These are phyloP conservation scores for Phialocephala sp. DNA, from an alignment of 2,329 filamentous ascomycete genomes.

Conservation along the genomic window DNA sequence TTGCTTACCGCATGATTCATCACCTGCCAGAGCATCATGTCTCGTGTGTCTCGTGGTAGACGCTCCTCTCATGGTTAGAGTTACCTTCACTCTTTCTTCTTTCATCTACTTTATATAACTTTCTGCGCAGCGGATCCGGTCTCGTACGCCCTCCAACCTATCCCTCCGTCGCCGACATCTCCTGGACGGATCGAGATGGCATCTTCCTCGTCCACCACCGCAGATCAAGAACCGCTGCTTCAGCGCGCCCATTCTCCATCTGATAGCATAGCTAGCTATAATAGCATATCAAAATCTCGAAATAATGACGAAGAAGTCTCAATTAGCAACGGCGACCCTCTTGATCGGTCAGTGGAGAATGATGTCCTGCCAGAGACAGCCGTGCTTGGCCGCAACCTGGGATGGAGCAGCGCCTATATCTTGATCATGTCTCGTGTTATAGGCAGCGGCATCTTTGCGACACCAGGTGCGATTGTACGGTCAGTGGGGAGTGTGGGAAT, in stretches of 20 bases:
- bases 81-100: slow-evolving; percentile 7
- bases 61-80: slow-evolving; percentile 10
- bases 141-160: slow-evolving; percentile 5
- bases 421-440: slow-evolving; percentile 2
- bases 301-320: neutral
- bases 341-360: neutral
- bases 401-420: slow-evolving; percentile 1
- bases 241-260: slow-evolving; percentile 13
- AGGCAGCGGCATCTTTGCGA: slow-evolving; percentile 6
- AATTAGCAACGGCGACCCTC: neutral
- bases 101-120: slow-evolving; percentile 14
- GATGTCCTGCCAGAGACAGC: slow-evolving; percentile 1
- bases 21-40: slow-evolving; percentile 8
- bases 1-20: neutral
- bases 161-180: slow-evolving; percentile 9
- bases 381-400: neutral
- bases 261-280: slow-evolving; percentile 11
- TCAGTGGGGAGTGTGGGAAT: slow-evolving; percentile 1
- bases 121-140: slow-evolving; percentile 12
- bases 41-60: neutral
- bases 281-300: neutral
- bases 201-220: slow-evolving; percentile 12
- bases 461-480: neutral
- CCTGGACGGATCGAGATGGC: slow-evolving; percentile 14
- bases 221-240: slow-evolving; percentile 15